A percentile compares a stretch with the other conserved stretches of the same genome.
phyloP scores from a whole-genome alignment of 805 yeast species.

The Starmerella stellata region DNA sequence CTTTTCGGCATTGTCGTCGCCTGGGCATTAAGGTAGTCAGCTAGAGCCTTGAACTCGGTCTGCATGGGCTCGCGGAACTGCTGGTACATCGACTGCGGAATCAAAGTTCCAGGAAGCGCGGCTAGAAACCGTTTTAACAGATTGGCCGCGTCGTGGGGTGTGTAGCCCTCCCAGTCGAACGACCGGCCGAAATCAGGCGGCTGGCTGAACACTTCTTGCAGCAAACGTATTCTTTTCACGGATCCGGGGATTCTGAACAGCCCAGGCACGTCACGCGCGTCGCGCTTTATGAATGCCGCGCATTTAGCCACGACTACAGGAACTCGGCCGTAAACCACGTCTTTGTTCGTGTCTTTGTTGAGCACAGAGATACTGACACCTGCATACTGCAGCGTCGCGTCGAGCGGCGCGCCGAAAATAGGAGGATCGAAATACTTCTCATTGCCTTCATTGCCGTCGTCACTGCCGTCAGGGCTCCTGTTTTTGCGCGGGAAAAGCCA shows the following conservation, averaged over 20 bases:
- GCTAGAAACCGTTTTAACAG: constrained; percentile 70
- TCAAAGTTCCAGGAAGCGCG: constrained; percentile 77
- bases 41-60: constrained; percentile 38
- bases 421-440: constrained; percentile 18
- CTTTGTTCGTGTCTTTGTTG: constrained; percentile 33
- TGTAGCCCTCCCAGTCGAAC: constrained; percentile 78
- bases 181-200: constrained; percentile 84
- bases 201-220: constrained; percentile 64
- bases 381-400: constrained; percentile 53
- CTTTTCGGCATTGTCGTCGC: constrained; percentile 14
- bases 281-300: constrained; percentile 64
- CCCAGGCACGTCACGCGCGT: constrained; percentile 62
- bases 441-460: constrained; percentile 5
- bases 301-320: constrained; percentile 94
- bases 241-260: constrained; percentile 88
- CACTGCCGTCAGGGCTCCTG: not conserved
- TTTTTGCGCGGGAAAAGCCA: not conserved
- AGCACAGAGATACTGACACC: constrained; percentile 56
- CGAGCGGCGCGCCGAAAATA: constrained; percentile 69
- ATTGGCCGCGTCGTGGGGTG: constrained; percentile 93
- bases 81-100: constrained; percentile 62
- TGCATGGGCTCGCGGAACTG: constrained; percentile 56
- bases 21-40: constrained; percentile 46
- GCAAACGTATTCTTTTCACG: constrained; percentile 65
- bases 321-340: constrained; percentile 65